Percentiles rank a stretch among this genome's conserved stretches.
Evolutionary conservation across 495 filamentous ascomycete species (phyloP).

Genomic region (Jackrogersella minutella): DNA sequence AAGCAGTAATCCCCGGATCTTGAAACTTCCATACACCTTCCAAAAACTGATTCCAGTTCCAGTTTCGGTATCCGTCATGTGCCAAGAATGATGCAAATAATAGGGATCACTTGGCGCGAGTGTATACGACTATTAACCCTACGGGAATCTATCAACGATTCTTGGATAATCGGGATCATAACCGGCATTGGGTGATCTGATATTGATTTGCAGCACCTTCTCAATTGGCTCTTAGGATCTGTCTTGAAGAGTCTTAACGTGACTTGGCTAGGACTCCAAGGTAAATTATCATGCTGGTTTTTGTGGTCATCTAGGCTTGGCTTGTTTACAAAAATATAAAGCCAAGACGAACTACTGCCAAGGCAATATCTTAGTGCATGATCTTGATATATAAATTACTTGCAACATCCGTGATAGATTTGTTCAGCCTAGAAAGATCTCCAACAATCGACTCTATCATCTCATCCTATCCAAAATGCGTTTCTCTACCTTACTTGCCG

Average conservation of each 20-base stretch:
- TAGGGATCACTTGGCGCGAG: too few species aligned
- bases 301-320: not conserved
- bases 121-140: too few species aligned
- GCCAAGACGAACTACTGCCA: not conserved
- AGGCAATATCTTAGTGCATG: not conserved
- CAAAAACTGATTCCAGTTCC: too few species aligned
- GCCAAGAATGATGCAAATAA: not conserved
- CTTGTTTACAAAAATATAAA: conserved; percentile 13
- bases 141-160: too few species aligned
- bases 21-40: too few species aligned
- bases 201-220: not conserved
- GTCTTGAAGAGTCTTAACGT: not conserved
- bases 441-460: not conserved
- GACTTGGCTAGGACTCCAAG: not conserved
- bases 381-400: conserved; percentile 15
- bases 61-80: too few species aligned
- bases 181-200: conserved; percentile 24
- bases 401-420: not conserved
- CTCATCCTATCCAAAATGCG: conserved; percentile 19
- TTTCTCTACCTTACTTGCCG: conserved; percentile 7
- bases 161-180: conserved; percentile 12
- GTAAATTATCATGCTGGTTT: not conserved
- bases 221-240: not conserved
- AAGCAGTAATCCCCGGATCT: too few species aligned
- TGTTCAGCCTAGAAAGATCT: not conserved